Base-by-base conservation (phyloP, 768 basidiomycete genomes). In the Phlebiopsis gigantea region DNA sequence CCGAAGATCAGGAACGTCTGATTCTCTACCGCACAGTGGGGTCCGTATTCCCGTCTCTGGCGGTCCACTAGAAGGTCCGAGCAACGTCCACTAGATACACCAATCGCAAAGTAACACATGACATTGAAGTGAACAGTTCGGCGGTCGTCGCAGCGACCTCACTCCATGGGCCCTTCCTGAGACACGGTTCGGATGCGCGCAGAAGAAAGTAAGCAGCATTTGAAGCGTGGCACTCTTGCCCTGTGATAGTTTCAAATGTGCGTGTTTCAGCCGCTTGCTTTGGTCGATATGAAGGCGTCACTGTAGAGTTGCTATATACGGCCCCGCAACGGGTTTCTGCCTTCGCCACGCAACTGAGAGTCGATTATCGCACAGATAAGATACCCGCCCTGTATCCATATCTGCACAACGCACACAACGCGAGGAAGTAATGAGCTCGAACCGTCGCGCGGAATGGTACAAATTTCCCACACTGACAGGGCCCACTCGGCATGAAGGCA, bases 1-100 rank as follows among this genome's bases (percentile, higher is more conserved):
- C 24, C 50, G 50, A 51, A 51, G 50, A 51, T 51, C 50, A 51
- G 50, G 50, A 31, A 19, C 31, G 31, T 51, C 50, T 51, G 50
- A 51, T 51, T 34, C 30, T 15, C n/a, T 41, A 39, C 50, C 50
- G 22, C 19, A 39, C 2, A 31, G 19, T 9, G 50, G 50, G 19
- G 14, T 24, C 31, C 21, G 2, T 21, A 4, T 51, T 8, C 31
- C 22, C 34, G 34, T 30, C 4, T 50, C 17, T 2, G 48, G 48
- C 12, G 26, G 14, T 25, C 28, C 9, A 39, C 50, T 51, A 51
- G 39, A 51, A 41, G 50, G 15, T 10, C 50, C 50, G 50, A 41
- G 34, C 26, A 19, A 29, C 28, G n/a, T 26, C 15, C 34, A n/a
- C 15, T 17, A 29, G 47, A 26, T 48, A 17, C 28, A 4, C 28